phyloP scores from a whole-genome alignment of 768 basidiomycete genomes.

The Cystoderma amianthinum region DNA sequence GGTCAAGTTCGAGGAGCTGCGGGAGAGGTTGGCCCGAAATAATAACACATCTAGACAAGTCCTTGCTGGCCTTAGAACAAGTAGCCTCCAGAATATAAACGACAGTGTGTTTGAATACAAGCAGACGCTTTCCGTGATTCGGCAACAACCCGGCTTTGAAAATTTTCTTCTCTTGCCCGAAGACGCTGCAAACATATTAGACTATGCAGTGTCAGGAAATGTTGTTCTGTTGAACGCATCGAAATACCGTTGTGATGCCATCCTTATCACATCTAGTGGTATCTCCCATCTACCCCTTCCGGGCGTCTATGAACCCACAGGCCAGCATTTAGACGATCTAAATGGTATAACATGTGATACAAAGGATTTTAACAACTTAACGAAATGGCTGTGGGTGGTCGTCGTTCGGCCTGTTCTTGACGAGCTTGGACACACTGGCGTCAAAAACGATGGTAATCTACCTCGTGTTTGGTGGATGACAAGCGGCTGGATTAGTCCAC shows the following conservation, averaged over 20 bases:
- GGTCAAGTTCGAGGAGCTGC: neutral
- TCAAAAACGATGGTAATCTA: neutral
- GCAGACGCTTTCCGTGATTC: neutral
- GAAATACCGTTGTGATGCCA: slow-evolving; percentile 8
- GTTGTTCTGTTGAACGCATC: slow-evolving; percentile 10
- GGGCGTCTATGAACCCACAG: neutral
- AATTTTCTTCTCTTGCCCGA: slow-evolving; percentile 8
- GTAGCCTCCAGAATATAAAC: neutral
- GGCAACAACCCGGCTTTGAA: slow-evolving; percentile 7
- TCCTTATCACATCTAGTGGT: slow-evolving; percentile 6
- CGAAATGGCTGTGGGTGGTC: slow-evolving; percentile 10
- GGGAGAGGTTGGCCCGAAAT: neutral
- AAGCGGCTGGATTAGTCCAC: slow-evolving; percentile 5
- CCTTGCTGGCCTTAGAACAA: neutral
- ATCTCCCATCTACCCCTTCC: slow-evolving; percentile 4
- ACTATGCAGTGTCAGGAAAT: too few species aligned
- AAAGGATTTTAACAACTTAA: too few species aligned
- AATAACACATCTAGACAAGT: too few species aligned
- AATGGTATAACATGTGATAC: too few species aligned
- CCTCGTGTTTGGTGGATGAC: slow-evolving; percentile 12
- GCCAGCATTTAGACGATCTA: too few species aligned
- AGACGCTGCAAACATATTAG: too few species aligned
- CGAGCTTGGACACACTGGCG: slow-evolving; percentile 7
- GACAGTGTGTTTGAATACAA: neutral
- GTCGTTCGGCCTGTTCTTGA: slow-evolving; percentile 10